Percentiles rank a stretch among this genome's conserved stretches.
Evolutionary conservation across 2,329 filamentous ascomycete species (phyloP).

Genomic region (Nothophoma quercina): DNA sequence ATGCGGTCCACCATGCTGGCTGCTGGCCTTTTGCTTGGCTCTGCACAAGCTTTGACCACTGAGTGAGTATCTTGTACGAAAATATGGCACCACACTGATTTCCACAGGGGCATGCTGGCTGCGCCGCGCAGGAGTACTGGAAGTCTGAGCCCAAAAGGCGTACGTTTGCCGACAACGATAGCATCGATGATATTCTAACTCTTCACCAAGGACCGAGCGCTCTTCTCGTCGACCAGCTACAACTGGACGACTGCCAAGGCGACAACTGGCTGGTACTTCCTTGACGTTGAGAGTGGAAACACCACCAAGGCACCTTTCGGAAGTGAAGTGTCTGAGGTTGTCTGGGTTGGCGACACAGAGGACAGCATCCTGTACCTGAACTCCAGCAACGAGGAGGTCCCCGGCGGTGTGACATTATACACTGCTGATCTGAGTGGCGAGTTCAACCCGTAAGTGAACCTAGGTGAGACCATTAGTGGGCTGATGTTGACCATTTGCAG

Average conservation of each 20-base stretch:
- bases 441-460: constrained; percentile 34
- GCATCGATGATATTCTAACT: neutral
- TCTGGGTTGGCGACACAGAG: constrained; percentile 43
- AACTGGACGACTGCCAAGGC: constrained; percentile 47
- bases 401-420: constrained; percentile 46
- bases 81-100: constrained; percentile 6
- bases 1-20: constrained; percentile 34
- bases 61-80: constrained; percentile 27
- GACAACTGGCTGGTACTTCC: constrained; percentile 58
- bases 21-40: constrained; percentile 36
- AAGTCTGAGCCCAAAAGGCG: constrained; percentile 43
- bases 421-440: constrained; percentile 40
- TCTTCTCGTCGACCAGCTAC: constrained; percentile 46
- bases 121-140: constrained; percentile 43
- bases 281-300: constrained; percentile 42
- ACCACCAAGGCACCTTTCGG: constrained; percentile 44
- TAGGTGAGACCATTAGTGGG: too few species aligned
- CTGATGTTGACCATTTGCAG: constrained; percentile 18
- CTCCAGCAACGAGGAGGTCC: constrained; percentile 65
- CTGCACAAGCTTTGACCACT: constrained; percentile 34
- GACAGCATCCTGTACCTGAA: constrained; percentile 69
- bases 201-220: constrained; percentile 37
- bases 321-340: constrained; percentile 42
- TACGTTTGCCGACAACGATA: constrained; percentile 17
- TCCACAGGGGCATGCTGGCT: constrained; percentile 30